Evolutionary conservation across 805 yeast species (phyloP).

Genomic region (Priceomyces castillae): DNA sequence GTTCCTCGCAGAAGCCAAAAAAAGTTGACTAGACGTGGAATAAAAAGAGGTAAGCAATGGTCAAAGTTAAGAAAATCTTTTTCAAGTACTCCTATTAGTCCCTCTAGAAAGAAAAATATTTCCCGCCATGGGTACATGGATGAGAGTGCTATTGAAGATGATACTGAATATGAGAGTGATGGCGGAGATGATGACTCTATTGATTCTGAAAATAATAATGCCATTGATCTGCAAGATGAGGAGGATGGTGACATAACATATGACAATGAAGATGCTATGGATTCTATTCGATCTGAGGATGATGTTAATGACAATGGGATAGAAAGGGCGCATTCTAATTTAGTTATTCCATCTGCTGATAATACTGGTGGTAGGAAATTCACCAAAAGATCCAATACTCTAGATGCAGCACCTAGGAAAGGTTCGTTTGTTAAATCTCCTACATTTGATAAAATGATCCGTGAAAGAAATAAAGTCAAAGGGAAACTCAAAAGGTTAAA

Average conservation of each 20-base stretch:
- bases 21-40: constrained; percentile 8
- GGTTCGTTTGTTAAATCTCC: constrained; percentile 33
- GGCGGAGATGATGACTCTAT: constrained; percentile 7
- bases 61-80: constrained; percentile 23
- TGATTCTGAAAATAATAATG: constrained; percentile 4
- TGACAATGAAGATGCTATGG: constrained; percentile 7
- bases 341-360: constrained; percentile 33
- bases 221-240: constrained; percentile 4
- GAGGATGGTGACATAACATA: constrained; percentile 10
- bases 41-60: constrained; percentile 15
- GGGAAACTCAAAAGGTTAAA: constrained; percentile 1
- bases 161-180: constrained; percentile 21
- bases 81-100: constrained; percentile 15
- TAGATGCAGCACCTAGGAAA: constrained; percentile 34
- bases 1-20: constrained; percentile 16
- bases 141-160: constrained; percentile 8
- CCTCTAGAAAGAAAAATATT: neutral
- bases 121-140: constrained; percentile 14
- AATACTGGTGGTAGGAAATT: constrained; percentile 35
- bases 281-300: neutral
- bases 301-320: constrained; percentile 13
- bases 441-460: constrained; percentile 44
- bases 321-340: constrained; percentile 29
- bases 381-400: constrained; percentile 45
- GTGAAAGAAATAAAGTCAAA: neutral